Percentiles rank a stretch among this genome's conserved stretches.
These are phyloP conservation scores for Mortierella sp. DNA, from an alignment of 371 early-diverging fungal species.

Conservation along the genomic window DNA sequence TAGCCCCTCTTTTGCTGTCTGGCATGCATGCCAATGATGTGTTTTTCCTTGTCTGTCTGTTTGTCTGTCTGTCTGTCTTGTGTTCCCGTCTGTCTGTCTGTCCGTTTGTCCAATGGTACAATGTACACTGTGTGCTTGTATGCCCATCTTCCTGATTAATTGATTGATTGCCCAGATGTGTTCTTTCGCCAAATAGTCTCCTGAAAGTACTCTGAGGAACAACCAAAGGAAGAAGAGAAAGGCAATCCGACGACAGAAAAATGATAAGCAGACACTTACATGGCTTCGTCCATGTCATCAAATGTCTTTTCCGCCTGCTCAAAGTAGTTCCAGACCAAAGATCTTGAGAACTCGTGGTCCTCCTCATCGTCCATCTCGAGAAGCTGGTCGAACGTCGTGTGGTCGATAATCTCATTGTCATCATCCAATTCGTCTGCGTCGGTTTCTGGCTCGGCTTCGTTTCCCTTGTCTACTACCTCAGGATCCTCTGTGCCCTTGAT, in stretches of 20 bases:
- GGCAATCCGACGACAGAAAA: background rate
- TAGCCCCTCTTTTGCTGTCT: background rate
- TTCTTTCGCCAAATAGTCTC: background rate
- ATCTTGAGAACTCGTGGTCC: conserved; percentile 80
- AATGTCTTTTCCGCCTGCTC: conserved; percentile 85
- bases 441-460: conserved; percentile 30
- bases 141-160: background rate
- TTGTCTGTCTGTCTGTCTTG: background rate
- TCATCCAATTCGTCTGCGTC: conserved; percentile 29
- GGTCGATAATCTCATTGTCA: conserved; percentile 79
- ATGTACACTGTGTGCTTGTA: background rate
- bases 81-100: background rate
- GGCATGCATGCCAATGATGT: conserved; percentile 8
- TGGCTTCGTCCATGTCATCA: conserved; percentile 71
- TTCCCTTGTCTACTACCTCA: conserved; percentile 29
- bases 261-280: conserved; percentile 68
- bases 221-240: background rate
- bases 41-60: background rate
- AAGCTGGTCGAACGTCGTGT: conserved; percentile 62
- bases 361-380: conserved; percentile 90
- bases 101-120: too few species aligned
- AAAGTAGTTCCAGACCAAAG: conserved; percentile 81
- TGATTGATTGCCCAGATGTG: background rate
- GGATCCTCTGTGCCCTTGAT: conserved; percentile 6
- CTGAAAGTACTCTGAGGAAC: background rate